Evolutionary conservation across 768 basidiomycete species (phyloP), one percentile per base, ranked within the genome.

Genomic region (Epithele typhae): DNA sequence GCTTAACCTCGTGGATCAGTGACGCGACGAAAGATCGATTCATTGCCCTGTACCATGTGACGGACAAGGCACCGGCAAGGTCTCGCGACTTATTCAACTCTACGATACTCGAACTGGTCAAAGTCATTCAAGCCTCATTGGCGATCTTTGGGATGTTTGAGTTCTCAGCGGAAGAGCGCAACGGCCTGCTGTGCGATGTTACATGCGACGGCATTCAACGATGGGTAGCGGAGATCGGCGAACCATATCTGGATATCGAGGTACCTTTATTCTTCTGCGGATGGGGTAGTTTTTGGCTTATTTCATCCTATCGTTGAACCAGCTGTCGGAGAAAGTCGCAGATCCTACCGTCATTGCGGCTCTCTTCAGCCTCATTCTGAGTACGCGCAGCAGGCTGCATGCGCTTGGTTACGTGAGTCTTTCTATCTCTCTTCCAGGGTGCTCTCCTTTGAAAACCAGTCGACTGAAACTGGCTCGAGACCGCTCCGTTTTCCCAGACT

Each of bases 1-100:
- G n/a, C n/a, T n/a, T n/a, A n/a, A n/a, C n/a, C n/a, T n/a, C n/a
- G n/a, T 25, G 52, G 51, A 25, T 4, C 19, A 90, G 86, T 52
- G 86, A 92, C 51, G 72, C 84, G 0, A 88, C 88, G 1, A 87
- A 87, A 58, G 84, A 87, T 48, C 81, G 87, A 34, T 92, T 92
- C 68, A 75, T 81, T 32, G 77, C 79, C 25, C 77, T 78, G 30
- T 92, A 87, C 60, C 75, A 76, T 54, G 68, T 91, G 18, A 65
- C 68, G 24, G 76, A 85, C 47, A 64, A 62, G 38, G 51, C 62
- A 10, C 45, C 58, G 18, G 41, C 59, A 33, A 55, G 60, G 2
- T 55, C 60, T 14, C 32, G 53, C 10, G 54, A 54, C n/a, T 59
- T 74, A 17, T 91, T 92, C 67, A 75, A 70, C 45, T 66, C 72